phyloP scores from a whole-genome alignment of 805 yeast species.

The Debaryomyces hansenii region DNA sequence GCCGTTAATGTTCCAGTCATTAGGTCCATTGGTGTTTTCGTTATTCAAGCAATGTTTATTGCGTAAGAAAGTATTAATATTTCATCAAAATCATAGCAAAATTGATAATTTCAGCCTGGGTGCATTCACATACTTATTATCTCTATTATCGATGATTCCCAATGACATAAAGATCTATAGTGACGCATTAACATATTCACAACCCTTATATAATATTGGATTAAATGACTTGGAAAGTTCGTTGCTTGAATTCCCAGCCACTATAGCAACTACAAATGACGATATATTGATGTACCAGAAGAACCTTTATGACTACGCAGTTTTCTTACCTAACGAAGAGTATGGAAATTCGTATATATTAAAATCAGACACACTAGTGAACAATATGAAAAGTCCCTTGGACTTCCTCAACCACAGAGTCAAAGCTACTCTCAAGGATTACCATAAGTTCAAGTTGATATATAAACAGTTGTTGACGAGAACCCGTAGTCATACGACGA shows the following conservation, averaged over 20 bases:
- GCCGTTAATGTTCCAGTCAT: conserved; percentile 43
- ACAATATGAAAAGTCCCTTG: not conserved
- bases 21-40: conserved; percentile 67
- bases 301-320: conserved; percentile 48
- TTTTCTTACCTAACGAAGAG: conserved; percentile 21
- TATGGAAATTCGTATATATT: conserved; percentile 15
- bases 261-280: conserved; percentile 66
- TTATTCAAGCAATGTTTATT: conserved; percentile 64
- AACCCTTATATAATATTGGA: conserved; percentile 63
- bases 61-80: conserved; percentile 55
- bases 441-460: conserved; percentile 33
- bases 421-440: conserved; percentile 38
- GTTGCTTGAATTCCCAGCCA: conserved; percentile 30
- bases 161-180: conserved; percentile 39
- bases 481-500: conserved; percentile 6
- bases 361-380: conserved; percentile 3
- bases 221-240: conserved; percentile 48
- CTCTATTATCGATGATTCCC: conserved; percentile 65
- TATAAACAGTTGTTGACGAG: conserved; percentile 22
- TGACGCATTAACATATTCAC: conserved; percentile 21
- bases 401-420: conserved; percentile 10
- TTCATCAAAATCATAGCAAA: conserved; percentile 26
- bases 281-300: conserved; percentile 58
- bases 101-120: conserved; percentile 25
- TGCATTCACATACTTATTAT: conserved; percentile 56